Base-by-base conservation (phyloP, 495 filamentous ascomycete genomes). In the Penicillium paradoxum region DNA sequence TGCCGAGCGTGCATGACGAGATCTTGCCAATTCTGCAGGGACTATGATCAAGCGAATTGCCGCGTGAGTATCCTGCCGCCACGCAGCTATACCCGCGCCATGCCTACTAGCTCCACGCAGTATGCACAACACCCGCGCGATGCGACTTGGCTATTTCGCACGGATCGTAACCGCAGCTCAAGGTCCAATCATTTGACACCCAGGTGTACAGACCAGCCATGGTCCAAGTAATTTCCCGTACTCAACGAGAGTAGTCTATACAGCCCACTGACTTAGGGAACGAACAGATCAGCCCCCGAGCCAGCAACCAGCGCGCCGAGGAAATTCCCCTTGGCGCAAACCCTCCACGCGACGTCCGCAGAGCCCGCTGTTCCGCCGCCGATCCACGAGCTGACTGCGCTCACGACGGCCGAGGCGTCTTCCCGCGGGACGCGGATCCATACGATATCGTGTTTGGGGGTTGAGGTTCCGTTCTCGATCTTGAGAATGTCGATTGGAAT, bases 401-500 rank as follows among this genome's bases (percentile, higher is more conserved):
- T 83, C 5, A 88, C 73, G 13, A 92, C 82, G 5, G 78, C 84
- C 0, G 63, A 69, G 6, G 80, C 74, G 60, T 97, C 89, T 48
- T 80, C 77, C 37, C 80, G 64, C 0, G 91, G 88, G 1, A 96
- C 71, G 15, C 92, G 80, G 27, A 96, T 72, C 88, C 89, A 95
- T 29, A 79, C 78, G 13, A 80, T 72, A 40, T 59, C 52, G 15
- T 55, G 43, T 10, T 19, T 47, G 10, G 41, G 17, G 8, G 25
- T 24, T 3, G 54, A 17, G 11, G 38, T 43, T 11, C 25, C 51
- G n/a, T 37, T 24, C 33, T 78, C 69, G 4, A 87, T 68, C 38
- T 87, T 82, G 7, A 97, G 74, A 29, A 96, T 85, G 59, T 97
- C 92, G 53, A 96, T 69, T 0, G 86, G 73, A 18, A 96, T 89